phyloP scores from a whole-genome alignment of 2,329 filamentous ascomycete species.

The Gyromitra esculenta region DNA sequence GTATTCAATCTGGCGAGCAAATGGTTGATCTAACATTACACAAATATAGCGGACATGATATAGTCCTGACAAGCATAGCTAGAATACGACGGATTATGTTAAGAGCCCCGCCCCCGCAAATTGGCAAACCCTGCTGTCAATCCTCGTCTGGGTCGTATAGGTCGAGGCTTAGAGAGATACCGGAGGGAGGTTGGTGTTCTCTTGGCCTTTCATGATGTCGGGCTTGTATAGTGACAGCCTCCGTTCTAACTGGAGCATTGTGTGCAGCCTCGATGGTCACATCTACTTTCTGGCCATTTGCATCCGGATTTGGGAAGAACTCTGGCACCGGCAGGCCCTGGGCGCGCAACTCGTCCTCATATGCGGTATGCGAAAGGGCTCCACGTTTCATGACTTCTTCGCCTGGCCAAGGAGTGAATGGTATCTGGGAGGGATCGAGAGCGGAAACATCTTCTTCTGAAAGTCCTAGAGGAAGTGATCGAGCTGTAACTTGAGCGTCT shows the following conservation, averaged over 20 bases:
- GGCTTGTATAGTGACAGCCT: conserved; percentile 33
- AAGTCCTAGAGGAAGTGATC: conserved; percentile 56
- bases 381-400: conserved; percentile 76
- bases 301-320: conserved; percentile 57
- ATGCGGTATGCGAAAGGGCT: conserved; percentile 69
- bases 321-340: conserved; percentile 43
- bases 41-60: neutral
- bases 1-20: too few species aligned
- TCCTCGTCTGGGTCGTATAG: conserved; percentile 63
- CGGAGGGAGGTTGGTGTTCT: conserved; percentile 42
- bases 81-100: neutral
- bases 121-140: conserved; percentile 24
- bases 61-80: neutral
- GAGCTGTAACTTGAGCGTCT: conserved; percentile 42
- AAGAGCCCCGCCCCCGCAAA: neutral
- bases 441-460: conserved; percentile 60
- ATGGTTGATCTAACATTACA: neutral
- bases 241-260: conserved; percentile 55
- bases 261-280: conserved; percentile 58
- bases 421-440: conserved; percentile 67
- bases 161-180: conserved; percentile 59
- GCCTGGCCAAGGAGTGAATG: conserved; percentile 80
- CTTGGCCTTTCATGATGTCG: conserved; percentile 53
- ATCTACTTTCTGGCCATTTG: conserved; percentile 59
- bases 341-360: conserved; percentile 55